Evolutionary conservation across 2,329 filamentous ascomycete species (phyloP), one percentile per base, ranked within the genome.

Genomic region (Talaromyces rugulosus): DNA sequence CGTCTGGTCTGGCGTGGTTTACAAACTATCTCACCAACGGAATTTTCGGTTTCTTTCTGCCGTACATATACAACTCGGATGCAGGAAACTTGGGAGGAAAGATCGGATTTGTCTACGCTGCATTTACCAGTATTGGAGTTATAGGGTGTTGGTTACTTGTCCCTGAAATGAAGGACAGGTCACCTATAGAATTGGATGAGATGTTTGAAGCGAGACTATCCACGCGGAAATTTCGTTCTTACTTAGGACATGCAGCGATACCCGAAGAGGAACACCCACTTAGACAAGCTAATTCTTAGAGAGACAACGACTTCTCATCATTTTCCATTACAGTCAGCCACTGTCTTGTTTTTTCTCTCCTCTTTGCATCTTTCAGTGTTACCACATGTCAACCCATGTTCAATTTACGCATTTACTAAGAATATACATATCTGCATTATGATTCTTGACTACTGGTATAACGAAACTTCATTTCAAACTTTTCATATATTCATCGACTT

Each of bases 141-240:
- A 16, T 74, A 3, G 33, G 78, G 0, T 75, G 77, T 0, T 85
- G 75, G 71, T 71, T 79, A 7, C 72, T 72, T 42, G 72, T 85
- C 0, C 83, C 83, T 0, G 83, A 85, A 66, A 84, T 82, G 70
- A 81, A 80, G 69, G 80, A 78, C 4, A 69, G 80, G 23, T 79
- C 71, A 1, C 70, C 78, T 1, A 74, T 73, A 55, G 80, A 83
- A 64, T 80, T 84, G 62, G 81, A 84, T 69, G 63, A 62, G 1
- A 71, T 72, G 70, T 72, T 72, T 58, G 64, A 66, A 7, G 23
- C 69, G 44, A 60, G 36, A 9, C 47, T 71, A 7, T 58, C 62
- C 5, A 27, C 44, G 11, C 23, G 44, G 23, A 47, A 47, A 12
- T 47, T 47, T 9, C 44, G 18, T 23, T 47, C 44, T 23, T 47